phyloP scores from a whole-genome alignment of 805 yeast genomes.

The Cyberlindnera xishuangbannaensis region DNA sequence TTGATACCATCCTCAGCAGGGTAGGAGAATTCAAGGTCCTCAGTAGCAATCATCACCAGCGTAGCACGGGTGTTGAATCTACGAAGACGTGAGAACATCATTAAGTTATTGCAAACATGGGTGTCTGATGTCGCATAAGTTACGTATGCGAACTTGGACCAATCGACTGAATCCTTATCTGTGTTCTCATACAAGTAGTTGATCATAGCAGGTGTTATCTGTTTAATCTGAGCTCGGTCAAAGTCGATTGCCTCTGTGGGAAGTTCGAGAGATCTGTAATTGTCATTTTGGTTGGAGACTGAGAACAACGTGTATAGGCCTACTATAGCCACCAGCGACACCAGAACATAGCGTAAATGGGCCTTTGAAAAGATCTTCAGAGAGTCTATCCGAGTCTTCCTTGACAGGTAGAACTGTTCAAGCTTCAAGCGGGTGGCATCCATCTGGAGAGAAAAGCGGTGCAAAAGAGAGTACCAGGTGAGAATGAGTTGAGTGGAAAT shows the following conservation, averaged over 20 bases:
- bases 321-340: no score
- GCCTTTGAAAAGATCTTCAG: no score
- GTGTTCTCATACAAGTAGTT: slow-evolving; percentile 13
- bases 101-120: slow-evolving; percentile 46
- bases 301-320: no score
- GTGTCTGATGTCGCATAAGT: slow-evolving; percentile 51
- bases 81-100: slow-evolving; percentile 38
- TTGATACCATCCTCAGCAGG: slow-evolving; percentile 19
- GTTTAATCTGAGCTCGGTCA: slow-evolving; percentile 17
- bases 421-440: no score
- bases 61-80: slow-evolving; percentile 36
- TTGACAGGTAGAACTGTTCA: no score
- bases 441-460: no score
- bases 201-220: slow-evolving; percentile 18
- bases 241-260: slow-evolving; percentile 13
- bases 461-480: no score
- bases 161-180: slow-evolving; percentile 25
- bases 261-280: no score
- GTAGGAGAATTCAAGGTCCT: not conserved
- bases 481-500: no score
- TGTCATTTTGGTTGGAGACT: no score
- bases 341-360: no score
- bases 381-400: no score
- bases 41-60: slow-evolving; percentile 36
- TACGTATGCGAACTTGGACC: slow-evolving; percentile 48